Evolutionary conservation across 495 filamentous ascomycete species (phyloP), one percentile per base, ranked within the genome.

Genomic region (Lentithecium fluviatile): DNA sequence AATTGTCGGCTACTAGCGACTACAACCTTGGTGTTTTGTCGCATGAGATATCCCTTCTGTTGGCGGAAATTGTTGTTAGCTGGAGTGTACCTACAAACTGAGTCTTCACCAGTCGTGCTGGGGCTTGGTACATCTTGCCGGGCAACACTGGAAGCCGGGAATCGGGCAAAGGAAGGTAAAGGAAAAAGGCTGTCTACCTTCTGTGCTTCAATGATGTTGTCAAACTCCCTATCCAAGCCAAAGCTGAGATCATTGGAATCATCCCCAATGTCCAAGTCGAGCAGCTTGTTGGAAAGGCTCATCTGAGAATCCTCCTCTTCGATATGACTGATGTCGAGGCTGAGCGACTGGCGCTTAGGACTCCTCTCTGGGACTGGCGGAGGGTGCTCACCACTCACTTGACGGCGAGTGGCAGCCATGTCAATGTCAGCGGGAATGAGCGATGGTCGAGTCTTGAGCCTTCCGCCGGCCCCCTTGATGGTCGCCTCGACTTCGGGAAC

Each of bases 31-130:
- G 94, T 97, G 73, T 97, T 98, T 64, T 98, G 94, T 65, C 94
- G 85, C 94, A 97, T 97, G 29, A 98, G 81, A 68, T 98, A 98
- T 20, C 94, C 94, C 78, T 94, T 90, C 94, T 98, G 64, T 51
- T 64, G 45, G 52, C 49, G 62, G 43, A 50, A 40, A 55, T 64
- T 58, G n/a, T 45, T 52, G 58, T 71, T 65, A 72, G 70, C 60
- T 6, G 49, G 59, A 60, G 52, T 70, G 56, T 65, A 45, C 46
- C 51, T 64, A 49, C 56, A 65, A 19, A 52, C 58, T 23, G 74
- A 71, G 24, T 67, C 66, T 60, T 74, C 67, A 25, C 63, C 72
- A 38, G 62, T 54, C n/a, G n/a, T n/a, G 36, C 64, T 62, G 17
- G 67, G 54, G 40, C 58, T 61, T 8, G 62, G 64, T 19, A 34